Conservation (phyloP, 352 stramenopile genomes). For the Paralagenidium karlingii region DNA sequence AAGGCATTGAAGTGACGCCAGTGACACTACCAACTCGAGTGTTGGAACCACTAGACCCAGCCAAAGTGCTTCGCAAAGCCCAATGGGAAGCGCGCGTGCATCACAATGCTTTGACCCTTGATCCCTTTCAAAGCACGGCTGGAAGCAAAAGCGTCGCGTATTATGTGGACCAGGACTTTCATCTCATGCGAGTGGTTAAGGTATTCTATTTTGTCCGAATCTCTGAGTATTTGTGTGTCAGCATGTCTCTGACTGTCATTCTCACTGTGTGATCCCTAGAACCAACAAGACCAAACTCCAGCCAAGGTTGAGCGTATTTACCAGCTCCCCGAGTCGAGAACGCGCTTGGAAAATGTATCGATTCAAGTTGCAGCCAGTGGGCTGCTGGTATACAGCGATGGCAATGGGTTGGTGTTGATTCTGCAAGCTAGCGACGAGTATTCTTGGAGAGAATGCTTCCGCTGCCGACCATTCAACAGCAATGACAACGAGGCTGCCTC, state of each 20-base stretch:
- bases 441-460: no score
- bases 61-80: conserved; percentile 40
- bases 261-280: no score
- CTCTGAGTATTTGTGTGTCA: neutral
- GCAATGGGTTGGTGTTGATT: conserved; percentile 36
- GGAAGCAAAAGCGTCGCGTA: conserved; percentile 27
- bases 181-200: conserved; percentile 42
- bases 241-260: no score
- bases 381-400: conserved; percentile 55
- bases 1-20: conserved; percentile 16
- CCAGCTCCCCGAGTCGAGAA: conserved; percentile 17
- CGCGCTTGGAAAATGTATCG: conserved; percentile 43
- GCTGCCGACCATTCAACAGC: conserved; percentile 10
- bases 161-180: conserved; percentile 44
- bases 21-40: conserved; percentile 12
- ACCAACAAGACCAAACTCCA: no score
- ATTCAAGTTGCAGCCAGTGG: conserved; percentile 41
- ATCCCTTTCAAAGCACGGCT: conserved; percentile 45
- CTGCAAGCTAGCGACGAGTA: no score
- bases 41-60: conserved; percentile 28
- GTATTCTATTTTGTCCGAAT: neutral
- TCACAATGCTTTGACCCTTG: conserved; percentile 40
- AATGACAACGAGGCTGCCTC: conserved; percentile 9
- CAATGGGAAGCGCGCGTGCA: conserved; percentile 62
- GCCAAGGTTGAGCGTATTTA: conserved; percentile 16